Conservation (phyloP, 2,329 filamentous ascomycete species). For the Hypomyces rosellus region DNA sequence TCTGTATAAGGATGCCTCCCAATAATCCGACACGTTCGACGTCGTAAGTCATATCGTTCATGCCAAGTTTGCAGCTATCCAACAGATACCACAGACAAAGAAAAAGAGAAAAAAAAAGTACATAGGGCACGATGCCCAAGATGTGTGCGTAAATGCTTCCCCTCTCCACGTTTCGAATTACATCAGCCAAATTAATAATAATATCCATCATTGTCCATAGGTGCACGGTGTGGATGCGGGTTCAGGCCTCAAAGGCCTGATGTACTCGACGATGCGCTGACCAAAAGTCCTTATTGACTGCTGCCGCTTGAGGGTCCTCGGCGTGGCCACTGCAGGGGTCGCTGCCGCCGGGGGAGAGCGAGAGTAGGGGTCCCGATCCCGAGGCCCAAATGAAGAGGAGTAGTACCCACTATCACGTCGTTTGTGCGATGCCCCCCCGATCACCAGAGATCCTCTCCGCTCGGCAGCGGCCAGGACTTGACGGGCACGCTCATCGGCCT, state of each 20-base stretch:
- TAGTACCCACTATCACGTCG: conserved; percentile 11
- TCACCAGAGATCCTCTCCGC: not conserved
- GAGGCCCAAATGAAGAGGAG: conserved; percentile 3
- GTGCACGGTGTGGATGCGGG: not conserved
- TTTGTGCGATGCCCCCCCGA: not conserved
- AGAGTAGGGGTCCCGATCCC: not conserved
- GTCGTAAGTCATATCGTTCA: too few species aligned
- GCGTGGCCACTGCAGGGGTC: not conserved
- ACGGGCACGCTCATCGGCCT: conserved; percentile 9
- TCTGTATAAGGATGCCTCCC: too few species aligned
- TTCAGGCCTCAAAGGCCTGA: conserved; percentile 8
- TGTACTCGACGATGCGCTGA: conserved; percentile 11
- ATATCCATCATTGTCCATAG: not conserved
- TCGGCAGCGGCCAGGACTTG: conserved; percentile 1
- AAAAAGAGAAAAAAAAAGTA: not conserved
- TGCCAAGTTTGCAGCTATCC: too few species aligned
- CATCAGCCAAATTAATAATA: not conserved
- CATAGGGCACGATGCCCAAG: not conserved
- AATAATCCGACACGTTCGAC: too few species aligned
- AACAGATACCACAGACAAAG: not conserved
- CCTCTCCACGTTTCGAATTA: not conserved
- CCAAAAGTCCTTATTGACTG: conserved; percentile 4
- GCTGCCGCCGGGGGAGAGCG: not conserved
- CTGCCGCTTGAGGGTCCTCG: not conserved
- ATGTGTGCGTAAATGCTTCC: not conserved